A percentile compares a stretch with the other conserved stretches of the same genome.
Evolutionary conservation across 306 rosid genomes (phyloP).

Genomic region (Quercus bicolor): DNA sequence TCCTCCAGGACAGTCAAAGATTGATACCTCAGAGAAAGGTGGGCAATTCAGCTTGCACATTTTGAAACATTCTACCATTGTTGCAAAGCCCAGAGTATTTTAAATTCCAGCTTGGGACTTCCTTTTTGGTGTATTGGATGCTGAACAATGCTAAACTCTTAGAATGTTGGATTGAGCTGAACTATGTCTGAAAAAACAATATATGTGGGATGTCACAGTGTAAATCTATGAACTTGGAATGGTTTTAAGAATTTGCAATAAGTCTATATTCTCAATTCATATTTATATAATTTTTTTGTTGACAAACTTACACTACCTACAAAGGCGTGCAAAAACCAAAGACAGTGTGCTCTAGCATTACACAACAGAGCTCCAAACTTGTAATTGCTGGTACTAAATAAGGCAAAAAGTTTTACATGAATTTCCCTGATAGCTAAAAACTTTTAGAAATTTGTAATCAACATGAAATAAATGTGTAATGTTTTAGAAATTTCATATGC

Average conservation of each 20-base stretch:
- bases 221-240: constrained; percentile 21
- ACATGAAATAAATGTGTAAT: no score
- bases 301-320: no score
- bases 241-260: not conserved
- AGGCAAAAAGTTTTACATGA: no score
- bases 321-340: no score
- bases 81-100: constrained; percentile 55
- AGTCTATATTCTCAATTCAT: not conserved
- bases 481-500: no score
- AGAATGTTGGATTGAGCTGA: constrained; percentile 4
- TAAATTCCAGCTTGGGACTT: not conserved
- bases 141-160: constrained; percentile 4
- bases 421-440: no score
- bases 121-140: constrained; percentile 5
- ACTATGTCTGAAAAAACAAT: constrained; percentile 15
- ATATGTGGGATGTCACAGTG: constrained; percentile 11
- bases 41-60: constrained; percentile 93
- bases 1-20: constrained; percentile 69
- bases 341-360: no score
- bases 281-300: no score
- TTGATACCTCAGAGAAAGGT: constrained; percentile 79
- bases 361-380: no score
- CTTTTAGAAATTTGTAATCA: no score
- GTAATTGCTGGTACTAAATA: no score
- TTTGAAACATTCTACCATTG: constrained; percentile 78